phyloP scores from a whole-genome alignment of 139 green algal genomes.

The Coccomyxa sp. region DNA sequence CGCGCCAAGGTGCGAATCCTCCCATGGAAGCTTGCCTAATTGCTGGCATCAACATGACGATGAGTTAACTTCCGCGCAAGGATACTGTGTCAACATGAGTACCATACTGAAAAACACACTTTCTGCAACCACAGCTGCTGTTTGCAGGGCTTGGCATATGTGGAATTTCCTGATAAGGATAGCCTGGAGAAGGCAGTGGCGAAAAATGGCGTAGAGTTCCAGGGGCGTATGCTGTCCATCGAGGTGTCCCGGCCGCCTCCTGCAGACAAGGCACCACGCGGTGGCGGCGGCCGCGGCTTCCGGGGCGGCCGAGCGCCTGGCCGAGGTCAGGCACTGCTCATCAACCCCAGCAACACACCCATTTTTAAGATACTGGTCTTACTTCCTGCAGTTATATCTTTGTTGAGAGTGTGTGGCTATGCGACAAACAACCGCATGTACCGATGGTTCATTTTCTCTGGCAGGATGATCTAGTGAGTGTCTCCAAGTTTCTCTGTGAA shows the following conservation, averaged over 20 bases:
- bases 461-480: too few species aligned
- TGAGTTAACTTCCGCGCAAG: too few species aligned
- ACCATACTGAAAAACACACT: too few species aligned
- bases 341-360: background rate
- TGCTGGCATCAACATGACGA: too few species aligned
- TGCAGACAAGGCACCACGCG: slow-evolving; percentile 4
- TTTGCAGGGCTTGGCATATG: slow-evolving; percentile 74
- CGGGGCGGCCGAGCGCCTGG: background rate
- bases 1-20: slow-evolving; percentile 23
- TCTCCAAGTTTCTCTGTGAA: too few species aligned
- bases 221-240: slow-evolving; percentile 52
- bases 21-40: background rate
- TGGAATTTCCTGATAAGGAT: slow-evolving; percentile 60
- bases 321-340: background rate
- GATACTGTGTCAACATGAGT: too few species aligned
- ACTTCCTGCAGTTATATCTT: too few species aligned
- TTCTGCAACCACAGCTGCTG: too few species aligned
- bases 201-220: slow-evolving; percentile 33
- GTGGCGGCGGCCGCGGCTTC: slow-evolving; percentile 9
- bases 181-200: slow-evolving; percentile 43
- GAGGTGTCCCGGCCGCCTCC: slow-evolving; percentile 52
- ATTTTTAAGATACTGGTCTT: too few species aligned
- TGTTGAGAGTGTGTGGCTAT: too few species aligned
- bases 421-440: too few species aligned
- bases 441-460: too few species aligned